These are phyloP conservation scores for Leptoxyphium fumago DNA, from an alignment of 2,329 filamentous ascomycete genomes.

Conservation along the genomic window DNA sequence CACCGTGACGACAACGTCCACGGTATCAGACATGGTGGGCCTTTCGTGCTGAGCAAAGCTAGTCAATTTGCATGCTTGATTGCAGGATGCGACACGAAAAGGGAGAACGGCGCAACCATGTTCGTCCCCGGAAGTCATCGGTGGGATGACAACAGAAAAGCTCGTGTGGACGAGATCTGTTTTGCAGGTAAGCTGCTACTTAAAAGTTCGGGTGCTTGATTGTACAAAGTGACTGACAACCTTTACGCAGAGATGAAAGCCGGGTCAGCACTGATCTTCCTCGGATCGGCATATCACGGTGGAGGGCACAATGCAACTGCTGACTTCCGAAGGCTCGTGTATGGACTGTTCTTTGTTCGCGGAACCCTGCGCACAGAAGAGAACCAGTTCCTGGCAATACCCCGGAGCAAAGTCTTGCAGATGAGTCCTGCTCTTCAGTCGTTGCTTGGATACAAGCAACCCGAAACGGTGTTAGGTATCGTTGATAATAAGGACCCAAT, in stretches of 20 bases:
- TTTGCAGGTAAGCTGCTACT: conserved; percentile 16
- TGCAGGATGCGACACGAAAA: conserved; percentile 14
- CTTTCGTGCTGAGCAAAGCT: conserved; percentile 6
- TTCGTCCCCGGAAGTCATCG: conserved; percentile 20
- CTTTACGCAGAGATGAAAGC: conserved; percentile 20
- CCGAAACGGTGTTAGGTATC: conserved; percentile 17
- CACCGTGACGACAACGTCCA: conserved; percentile 22
- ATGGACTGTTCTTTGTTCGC: conserved; percentile 19
- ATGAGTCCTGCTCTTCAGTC: conserved; percentile 22
- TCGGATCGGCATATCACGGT: conserved; percentile 20
- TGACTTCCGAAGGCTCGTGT: conserved; percentile 12
- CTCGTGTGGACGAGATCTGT: conserved; percentile 17
- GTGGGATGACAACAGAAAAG: conserved; percentile 16
- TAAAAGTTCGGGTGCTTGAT: neutral
- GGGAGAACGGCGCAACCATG: conserved; percentile 22
- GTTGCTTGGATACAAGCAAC: conserved; percentile 22
- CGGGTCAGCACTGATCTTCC: conserved; percentile 23
- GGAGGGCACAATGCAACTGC: conserved; percentile 18
- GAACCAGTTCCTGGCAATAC: conserved; percentile 22
- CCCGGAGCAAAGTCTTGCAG: conserved; percentile 14
- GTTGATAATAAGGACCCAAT: conserved; percentile 20
- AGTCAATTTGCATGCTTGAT: conserved; percentile 18
- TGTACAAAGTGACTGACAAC: no score
- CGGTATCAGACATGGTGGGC: conserved; percentile 11
- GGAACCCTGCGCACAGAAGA: conserved; percentile 20